These are phyloP conservation scores for Trichoderma guizhouense DNA, from an alignment of 2,329 filamentous ascomycete species.

Conservation along the genomic window DNA sequence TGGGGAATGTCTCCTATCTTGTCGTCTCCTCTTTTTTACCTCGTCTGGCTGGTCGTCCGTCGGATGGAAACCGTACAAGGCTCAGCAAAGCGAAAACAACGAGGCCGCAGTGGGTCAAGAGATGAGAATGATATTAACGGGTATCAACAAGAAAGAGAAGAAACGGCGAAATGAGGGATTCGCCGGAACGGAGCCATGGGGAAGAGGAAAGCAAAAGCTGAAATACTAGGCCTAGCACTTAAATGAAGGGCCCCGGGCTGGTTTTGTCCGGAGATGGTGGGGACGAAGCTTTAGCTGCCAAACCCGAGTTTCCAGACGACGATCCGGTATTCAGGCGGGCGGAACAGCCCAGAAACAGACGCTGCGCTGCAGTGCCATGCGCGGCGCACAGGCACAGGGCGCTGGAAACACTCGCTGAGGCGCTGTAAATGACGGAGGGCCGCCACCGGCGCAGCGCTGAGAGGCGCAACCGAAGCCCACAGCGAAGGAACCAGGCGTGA, in stretches of 20 bases:
- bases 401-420: not conserved
- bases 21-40: constrained; percentile 12
- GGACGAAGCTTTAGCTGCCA: constrained; percentile 14
- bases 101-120: constrained; percentile 1
- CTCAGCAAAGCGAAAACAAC: not conserved
- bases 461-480: not conserved
- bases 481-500: not conserved
- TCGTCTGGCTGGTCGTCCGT: not conserved
- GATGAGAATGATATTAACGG: not conserved
- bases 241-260: constrained; percentile 6
- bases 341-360: not conserved
- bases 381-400: not conserved
- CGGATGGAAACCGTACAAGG: not conserved
- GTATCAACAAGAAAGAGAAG: not conserved
- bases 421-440: not conserved
- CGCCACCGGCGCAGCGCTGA: constrained; percentile 7
- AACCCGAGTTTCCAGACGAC: constrained; percentile 11
- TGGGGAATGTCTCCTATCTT: constrained; percentile 12
- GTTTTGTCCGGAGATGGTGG: constrained; percentile 13
- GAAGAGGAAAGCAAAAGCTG: constrained; percentile 1
- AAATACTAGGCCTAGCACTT: not conserved
- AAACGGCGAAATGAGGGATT: constrained; percentile 12
- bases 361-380: not conserved
- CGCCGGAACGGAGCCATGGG: constrained; percentile 4
- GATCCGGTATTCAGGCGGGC: constrained; percentile 14